Percentiles rank a stretch among this genome's conserved stretches.
Evolutionary conservation across 2,329 filamentous ascomycete species (phyloP).

Genomic region (Alternaria sp.): DNA sequence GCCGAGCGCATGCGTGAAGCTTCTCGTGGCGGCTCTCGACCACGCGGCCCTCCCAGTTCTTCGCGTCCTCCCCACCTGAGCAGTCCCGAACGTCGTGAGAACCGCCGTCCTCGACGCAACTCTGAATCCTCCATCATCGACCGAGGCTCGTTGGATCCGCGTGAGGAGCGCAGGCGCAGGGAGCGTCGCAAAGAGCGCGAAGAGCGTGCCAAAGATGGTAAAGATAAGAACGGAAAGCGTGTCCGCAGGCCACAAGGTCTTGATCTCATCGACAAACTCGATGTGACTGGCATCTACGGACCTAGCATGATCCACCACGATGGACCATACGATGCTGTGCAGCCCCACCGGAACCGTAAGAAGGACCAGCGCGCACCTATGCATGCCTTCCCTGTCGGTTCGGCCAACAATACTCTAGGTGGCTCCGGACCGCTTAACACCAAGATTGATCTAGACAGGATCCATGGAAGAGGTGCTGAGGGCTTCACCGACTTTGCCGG

Average conservation of each 20-base stretch:
- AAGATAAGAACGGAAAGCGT: slow-evolving; percentile 28
- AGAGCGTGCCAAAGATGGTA: slow-evolving; percentile 51
- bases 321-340: slow-evolving; percentile 95
- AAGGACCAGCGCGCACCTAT: slow-evolving; percentile 87
- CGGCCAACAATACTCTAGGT: slow-evolving; percentile 89
- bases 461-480: slow-evolving; percentile 86
- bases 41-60: slow-evolving; percentile 51
- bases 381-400: slow-evolving; percentile 94
- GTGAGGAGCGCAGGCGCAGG: slow-evolving; percentile 65
- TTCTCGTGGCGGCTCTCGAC: slow-evolving; percentile 44
- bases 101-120: slow-evolving; percentile 72
- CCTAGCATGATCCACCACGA: slow-evolving; percentile 96
- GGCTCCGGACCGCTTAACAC: slow-evolving; percentile 85
- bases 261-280: slow-evolving; percentile 95
- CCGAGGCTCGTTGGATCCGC: slow-evolving; percentile 68
- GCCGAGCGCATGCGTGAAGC: slow-evolving; percentile 49
- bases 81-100: slow-evolving; percentile 53
- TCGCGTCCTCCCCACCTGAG: slow-evolving; percentile 46
- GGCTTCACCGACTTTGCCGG: slow-evolving; percentile 81
- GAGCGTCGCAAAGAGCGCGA: slow-evolving; percentile 62
- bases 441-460: slow-evolving; percentile 83
- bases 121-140: slow-evolving; percentile 80
- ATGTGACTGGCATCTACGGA: slow-evolving; percentile 95
- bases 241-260: slow-evolving; percentile 62
- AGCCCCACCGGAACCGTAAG: slow-evolving; percentile 90